Evolutionary conservation across 352 stramenopile genomes (phyloP).

Genomic region (Phytophthora pistaciae): DNA sequence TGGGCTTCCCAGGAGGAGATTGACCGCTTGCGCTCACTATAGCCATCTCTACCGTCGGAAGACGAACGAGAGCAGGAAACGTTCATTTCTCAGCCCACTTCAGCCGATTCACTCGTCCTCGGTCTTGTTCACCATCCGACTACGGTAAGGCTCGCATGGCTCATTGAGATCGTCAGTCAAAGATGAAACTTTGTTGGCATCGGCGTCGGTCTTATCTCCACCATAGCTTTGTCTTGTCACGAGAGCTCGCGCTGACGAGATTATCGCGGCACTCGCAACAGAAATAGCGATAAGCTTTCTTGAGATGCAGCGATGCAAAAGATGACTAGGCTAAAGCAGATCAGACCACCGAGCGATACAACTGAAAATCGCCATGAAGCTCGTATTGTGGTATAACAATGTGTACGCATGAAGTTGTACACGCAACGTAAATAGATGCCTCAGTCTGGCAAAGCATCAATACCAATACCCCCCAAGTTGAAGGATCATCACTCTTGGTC

Average conservation of each 20-base stretch:
- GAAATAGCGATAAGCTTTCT: not conserved
- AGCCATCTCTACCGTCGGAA: conserved; percentile 23
- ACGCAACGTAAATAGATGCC: no score
- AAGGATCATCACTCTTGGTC: not conserved
- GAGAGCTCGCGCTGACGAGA: not conserved
- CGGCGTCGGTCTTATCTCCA: conserved; percentile 17
- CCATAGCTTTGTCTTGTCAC: not conserved
- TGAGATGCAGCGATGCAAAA: no score
- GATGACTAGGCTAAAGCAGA: no score
- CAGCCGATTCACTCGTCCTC: conserved; percentile 24
- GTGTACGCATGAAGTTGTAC: no score
- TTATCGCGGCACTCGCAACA: not conserved
- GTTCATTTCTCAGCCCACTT: conserved; percentile 26
- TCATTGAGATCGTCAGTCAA: conserved; percentile 6
- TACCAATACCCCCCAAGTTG: no score
- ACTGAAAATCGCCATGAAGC: no score
- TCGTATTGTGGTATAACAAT: no score
- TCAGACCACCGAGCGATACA: no score
- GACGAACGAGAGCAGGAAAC: conserved; percentile 14
- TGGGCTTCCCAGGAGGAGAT: not conserved
- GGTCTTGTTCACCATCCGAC: conserved; percentile 20
- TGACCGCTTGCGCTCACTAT: not conserved
- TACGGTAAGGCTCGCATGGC: not conserved
- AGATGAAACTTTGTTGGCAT: conserved; percentile 22
- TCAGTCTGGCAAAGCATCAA: no score